phyloP scores from a whole-genome alignment of 2,329 filamentous ascomycete species.

The Xylaria sp. region DNA sequence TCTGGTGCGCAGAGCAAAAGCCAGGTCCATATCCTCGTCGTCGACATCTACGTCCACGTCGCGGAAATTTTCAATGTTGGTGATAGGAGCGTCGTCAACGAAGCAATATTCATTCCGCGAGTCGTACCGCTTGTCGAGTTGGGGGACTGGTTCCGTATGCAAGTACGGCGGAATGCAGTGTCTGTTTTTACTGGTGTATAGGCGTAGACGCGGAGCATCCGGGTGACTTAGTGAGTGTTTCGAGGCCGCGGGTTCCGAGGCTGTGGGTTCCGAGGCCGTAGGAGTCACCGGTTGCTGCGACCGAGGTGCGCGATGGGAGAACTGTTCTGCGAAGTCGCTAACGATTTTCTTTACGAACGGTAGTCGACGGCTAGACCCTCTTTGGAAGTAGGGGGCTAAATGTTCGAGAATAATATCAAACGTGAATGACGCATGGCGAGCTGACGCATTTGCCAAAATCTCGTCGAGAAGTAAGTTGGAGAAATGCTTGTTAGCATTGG shows the following conservation, averaged over 20 bases:
- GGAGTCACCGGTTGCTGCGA: not conserved
- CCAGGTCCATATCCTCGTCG: slow-evolving; percentile 14
- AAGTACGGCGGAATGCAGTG: slow-evolving; percentile 14
- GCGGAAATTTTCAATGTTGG: not conserved
- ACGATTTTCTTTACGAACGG: slow-evolving; percentile 1
- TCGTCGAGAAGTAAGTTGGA: slow-evolving; percentile 13
- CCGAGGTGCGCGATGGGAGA: not conserved
- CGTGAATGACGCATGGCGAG: slow-evolving; percentile 4
- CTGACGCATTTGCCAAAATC: slow-evolving; percentile 11
- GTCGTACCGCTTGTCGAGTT: slow-evolving; percentile 19
- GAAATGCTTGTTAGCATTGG: slow-evolving; percentile 1
- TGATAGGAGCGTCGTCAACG: slow-evolving; percentile 4
- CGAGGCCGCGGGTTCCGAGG: too few species aligned
- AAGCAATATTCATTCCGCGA: slow-evolving; percentile 14
- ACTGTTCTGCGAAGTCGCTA: slow-evolving; percentile 1
- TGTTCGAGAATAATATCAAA: slow-evolving; percentile 14
- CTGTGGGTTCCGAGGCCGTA: too few species aligned
- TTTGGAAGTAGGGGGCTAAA: not conserved
- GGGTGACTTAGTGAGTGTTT: not conserved
- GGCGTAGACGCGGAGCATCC: slow-evolving; percentile 11
- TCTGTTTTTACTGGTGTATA: slow-evolving; percentile 11
- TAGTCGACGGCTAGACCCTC: not conserved
- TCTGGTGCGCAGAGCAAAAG: slow-evolving; percentile 2
- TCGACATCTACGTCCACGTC: slow-evolving; percentile 16
- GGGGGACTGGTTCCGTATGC: slow-evolving; percentile 8